Conservation (phyloP, 208 protist genomes). For the Acanthamoeba royreba region DNA sequence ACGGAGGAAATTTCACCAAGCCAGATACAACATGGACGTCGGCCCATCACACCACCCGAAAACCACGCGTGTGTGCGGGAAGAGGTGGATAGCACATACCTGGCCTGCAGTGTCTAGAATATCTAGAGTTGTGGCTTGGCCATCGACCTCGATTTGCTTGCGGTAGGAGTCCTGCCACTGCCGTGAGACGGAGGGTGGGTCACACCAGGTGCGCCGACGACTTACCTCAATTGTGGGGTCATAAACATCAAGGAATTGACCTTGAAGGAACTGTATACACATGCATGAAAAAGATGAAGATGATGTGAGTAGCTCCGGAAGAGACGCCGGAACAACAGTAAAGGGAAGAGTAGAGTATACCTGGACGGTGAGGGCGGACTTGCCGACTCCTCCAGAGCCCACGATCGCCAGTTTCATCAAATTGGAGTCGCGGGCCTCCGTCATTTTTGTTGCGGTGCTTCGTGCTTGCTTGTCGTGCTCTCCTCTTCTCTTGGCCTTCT, state of each 20-base stretch:
- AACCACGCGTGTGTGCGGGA: neutral
- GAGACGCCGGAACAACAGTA: neutral
- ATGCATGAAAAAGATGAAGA: neutral
- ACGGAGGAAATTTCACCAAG: too few species aligned
- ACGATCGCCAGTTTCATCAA: neutral
- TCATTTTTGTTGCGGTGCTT: neutral
- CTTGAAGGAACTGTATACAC: neutral
- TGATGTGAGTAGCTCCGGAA: neutral
- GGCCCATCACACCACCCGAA: too few species aligned
- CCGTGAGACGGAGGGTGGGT: neutral
- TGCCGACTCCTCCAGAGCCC: neutral
- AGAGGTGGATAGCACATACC: neutral
- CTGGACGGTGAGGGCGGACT: neutral
- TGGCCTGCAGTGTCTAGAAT: constrained; percentile 85
- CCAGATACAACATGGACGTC: too few species aligned
- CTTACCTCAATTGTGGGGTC: neutral
- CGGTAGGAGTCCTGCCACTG: neutral
- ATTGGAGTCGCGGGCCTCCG: neutral
- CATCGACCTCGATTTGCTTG: constrained; percentile 80
- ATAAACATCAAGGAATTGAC: neutral
- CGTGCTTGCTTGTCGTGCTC: neutral
- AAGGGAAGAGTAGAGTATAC: neutral
- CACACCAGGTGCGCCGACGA: too few species aligned
- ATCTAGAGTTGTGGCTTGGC: constrained; percentile 73
- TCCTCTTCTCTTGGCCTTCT: too few species aligned